These are phyloP conservation scores for Xenoacremonium recifei DNA, from an alignment of 2,329 filamentous ascomycete genomes.

Conservation along the genomic window DNA sequence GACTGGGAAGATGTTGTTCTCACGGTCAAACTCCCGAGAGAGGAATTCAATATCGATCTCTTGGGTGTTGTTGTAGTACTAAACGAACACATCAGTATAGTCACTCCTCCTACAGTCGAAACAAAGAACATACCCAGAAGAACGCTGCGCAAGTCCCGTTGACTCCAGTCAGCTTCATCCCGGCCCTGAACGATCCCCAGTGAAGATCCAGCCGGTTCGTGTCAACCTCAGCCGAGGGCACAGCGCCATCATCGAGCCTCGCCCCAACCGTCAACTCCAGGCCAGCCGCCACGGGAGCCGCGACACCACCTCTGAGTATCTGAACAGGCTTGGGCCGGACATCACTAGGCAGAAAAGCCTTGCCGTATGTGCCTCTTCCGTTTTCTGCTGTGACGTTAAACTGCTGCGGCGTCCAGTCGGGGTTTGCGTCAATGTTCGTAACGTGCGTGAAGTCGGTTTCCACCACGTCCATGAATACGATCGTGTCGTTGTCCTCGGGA, in stretches of 20 bases:
- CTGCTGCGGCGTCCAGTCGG: constrained; percentile 64
- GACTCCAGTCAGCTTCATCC: constrained; percentile 60
- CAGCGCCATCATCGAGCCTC: constrained; percentile 44
- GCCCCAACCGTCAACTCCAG: constrained; percentile 56
- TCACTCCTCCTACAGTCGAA: too few relatives aligned
- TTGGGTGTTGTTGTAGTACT: constrained; percentile 77
- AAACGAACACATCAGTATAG: too few relatives aligned
- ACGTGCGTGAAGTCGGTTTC: constrained; percentile 70
- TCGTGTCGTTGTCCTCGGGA: constrained; percentile 34
- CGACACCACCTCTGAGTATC: constrained; percentile 35
- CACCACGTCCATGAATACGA: constrained; percentile 65
- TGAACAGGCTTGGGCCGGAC: constrained; percentile 45
- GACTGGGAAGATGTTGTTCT: constrained; percentile 54
- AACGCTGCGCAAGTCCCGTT: constrained; percentile 74
- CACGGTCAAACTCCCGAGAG: constrained; percentile 58
- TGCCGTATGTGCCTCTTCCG: constrained; percentile 64
- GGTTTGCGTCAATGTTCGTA: constrained; percentile 44
- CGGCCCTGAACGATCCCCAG: constrained; percentile 69
- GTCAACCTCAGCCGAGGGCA: constrained; percentile 64
- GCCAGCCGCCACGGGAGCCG: constrained; percentile 46
- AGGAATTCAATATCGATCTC: constrained; percentile 83
- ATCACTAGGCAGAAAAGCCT: constrained; percentile 58
- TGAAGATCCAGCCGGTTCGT: constrained; percentile 59
- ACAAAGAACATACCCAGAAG: constrained; percentile 62
- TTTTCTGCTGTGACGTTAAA: constrained; percentile 62